A percentile compares a stretch with the other conserved stretches of the same genome.
Conservation (phyloP, 768 basidiomycete species). For the Chalciporus chontae region DNA sequence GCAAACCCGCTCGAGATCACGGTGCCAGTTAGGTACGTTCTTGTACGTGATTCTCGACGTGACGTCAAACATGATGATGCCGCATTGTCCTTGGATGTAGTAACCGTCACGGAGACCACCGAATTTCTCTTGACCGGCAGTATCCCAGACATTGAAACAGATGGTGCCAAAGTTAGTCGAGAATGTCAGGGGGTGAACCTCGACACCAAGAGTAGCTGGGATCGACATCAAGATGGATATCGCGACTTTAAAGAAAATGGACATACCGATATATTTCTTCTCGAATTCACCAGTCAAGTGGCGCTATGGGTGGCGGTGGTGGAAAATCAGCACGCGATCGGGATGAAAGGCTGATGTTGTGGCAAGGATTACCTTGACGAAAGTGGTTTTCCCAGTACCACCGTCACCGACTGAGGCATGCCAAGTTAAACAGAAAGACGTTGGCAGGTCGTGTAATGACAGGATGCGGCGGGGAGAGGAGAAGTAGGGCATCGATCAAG, state of each 20-base stretch:
- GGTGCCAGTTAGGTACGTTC: slow-evolving; percentile 99
- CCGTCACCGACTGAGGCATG: slow-evolving; percentile 79
- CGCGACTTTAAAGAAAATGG: slow-evolving; percentile 6
- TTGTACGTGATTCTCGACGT: slow-evolving; percentile 99
- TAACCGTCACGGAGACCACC: slow-evolving; percentile 97
- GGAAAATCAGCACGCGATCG: slow-evolving; percentile 59
- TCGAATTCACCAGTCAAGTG: slow-evolving; percentile 99
- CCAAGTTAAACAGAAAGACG: neutral
- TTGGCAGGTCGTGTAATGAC: slow-evolving; percentile 6
- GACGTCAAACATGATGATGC: slow-evolving; percentile 99
- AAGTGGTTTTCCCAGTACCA: slow-evolving; percentile 97
- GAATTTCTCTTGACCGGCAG: slow-evolving; percentile 99
- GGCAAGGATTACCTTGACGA: slow-evolving; percentile 76
- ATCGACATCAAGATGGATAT: slow-evolving; percentile 13
- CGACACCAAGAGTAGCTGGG: slow-evolving; percentile 96
- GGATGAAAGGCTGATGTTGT: slow-evolving; percentile 17
- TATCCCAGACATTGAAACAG: slow-evolving; percentile 99
- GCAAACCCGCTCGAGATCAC: slow-evolving; percentile 98
- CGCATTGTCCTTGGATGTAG: slow-evolving; percentile 97
- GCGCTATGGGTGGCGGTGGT: slow-evolving; percentile 48
- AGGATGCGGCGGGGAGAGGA: slow-evolving; percentile 9
- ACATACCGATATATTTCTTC: slow-evolving; percentile 97
- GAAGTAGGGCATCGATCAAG: slow-evolving; percentile 51
- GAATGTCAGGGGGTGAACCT: slow-evolving; percentile 95
- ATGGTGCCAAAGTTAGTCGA: slow-evolving; percentile 98